Conservation (phyloP, 2,329 filamentous ascomycete species). For the Calycina marina region DNA sequence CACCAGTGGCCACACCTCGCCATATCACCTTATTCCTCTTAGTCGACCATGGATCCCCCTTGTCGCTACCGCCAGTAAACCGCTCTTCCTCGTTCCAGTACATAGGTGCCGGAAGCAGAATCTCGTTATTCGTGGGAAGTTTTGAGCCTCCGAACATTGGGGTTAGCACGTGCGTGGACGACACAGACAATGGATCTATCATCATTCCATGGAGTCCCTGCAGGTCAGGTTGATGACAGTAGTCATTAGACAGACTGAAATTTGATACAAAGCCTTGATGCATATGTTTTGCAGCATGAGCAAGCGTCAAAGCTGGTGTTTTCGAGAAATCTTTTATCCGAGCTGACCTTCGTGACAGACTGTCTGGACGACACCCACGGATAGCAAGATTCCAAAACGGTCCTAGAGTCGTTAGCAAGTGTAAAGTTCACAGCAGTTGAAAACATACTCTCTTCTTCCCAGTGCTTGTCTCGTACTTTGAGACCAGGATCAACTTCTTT, state of each 20-base stretch:
- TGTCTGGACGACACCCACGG: constrained; percentile 47
- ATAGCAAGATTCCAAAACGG: constrained; percentile 42
- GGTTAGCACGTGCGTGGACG: constrained; percentile 37
- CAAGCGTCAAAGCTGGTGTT: constrained; percentile 33
- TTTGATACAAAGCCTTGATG: constrained; percentile 27
- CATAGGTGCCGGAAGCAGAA: constrained; percentile 48
- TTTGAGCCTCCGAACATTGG: constrained; percentile 50
- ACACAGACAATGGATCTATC: constrained; percentile 36
- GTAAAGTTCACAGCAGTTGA: constrained; percentile 29
- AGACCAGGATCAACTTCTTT: constrained; percentile 22
- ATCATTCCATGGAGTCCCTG: constrained; percentile 39
- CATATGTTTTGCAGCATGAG: constrained; percentile 27
- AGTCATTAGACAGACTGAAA: constrained; percentile 28
- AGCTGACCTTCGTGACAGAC: constrained; percentile 37
- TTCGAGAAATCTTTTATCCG: constrained; percentile 30
- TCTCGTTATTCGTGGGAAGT: constrained; percentile 47
- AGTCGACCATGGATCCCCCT: constrained; percentile 39
- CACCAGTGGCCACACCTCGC: constrained; percentile 51
- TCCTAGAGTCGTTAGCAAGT: constrained; percentile 29
- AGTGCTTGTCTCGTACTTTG: constrained; percentile 7
- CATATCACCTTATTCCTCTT: constrained; percentile 44
- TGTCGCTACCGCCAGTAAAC: constrained; percentile 41
- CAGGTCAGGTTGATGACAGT: constrained; percentile 39
- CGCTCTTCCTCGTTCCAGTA: constrained; percentile 46
- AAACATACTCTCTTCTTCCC: constrained; percentile 15